These are phyloP conservation scores for Glarea lozoyensis DNA, from an alignment of 495 filamentous ascomycete species.

Conservation along the genomic window DNA sequence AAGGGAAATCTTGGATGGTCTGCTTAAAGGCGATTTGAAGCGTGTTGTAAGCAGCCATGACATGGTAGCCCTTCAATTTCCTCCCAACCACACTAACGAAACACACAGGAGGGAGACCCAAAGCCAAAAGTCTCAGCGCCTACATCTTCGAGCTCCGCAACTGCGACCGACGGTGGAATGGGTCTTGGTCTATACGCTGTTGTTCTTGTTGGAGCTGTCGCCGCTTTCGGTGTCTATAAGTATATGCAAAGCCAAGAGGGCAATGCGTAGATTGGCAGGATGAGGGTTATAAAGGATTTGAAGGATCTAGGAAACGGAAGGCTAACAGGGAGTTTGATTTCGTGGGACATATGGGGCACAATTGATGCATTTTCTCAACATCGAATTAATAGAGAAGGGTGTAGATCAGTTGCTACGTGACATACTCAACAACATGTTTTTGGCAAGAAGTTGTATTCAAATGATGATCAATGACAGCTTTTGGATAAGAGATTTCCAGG, in stretches of 20 bases:
- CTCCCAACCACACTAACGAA: conserved; percentile 3
- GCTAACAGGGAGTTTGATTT: conserved; percentile 1
- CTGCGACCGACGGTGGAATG: conserved; percentile 47
- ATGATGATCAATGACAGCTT: no score
- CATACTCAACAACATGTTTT: background rate
- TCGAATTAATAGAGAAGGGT: conserved; percentile 5
- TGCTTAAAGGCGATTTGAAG: conserved; percentile 77
- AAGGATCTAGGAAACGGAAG: background rate
- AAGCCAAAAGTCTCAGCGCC: conserved; percentile 47
- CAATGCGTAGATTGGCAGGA: conserved; percentile 18
- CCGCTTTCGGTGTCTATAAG: conserved; percentile 80
- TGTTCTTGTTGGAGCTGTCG: conserved; percentile 63
- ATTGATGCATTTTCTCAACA: conserved; percentile 7
- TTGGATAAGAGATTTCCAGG: no score
- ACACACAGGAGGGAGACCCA: conserved; percentile 72
- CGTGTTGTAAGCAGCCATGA: conserved; percentile 53
- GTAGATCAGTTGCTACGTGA: background rate
- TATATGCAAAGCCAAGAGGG: conserved; percentile 62
- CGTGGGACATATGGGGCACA: conserved; percentile 1
- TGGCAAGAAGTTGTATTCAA: no score
- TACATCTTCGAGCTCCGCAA: conserved; percentile 35
- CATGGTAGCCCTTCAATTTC: conserved; percentile 12
- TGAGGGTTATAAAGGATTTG: background rate
- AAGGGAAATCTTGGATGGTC: conserved; percentile 77
- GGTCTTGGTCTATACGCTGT: conserved; percentile 79